A percentile compares a stretch with the other conserved stretches of the same genome.
Evolutionary conservation across 306 rosid species (phyloP).

Genomic region (Argentina anserina): DNA sequence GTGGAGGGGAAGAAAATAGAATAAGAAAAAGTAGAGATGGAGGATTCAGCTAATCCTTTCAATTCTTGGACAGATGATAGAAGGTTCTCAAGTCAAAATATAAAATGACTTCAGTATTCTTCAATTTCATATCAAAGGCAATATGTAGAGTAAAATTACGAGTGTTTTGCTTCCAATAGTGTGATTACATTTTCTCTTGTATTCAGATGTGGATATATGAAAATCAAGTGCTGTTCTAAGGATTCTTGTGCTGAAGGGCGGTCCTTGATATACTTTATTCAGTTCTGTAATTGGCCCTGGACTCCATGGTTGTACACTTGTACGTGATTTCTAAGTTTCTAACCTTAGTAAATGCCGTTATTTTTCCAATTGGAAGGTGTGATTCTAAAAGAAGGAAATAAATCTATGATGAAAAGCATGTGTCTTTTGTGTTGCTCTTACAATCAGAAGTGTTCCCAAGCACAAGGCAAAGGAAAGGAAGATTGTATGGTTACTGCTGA

Average conservation of each 20-base stretch:
- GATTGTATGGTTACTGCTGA: slow-evolving; percentile 8
- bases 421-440: not conserved
- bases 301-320: not conserved
- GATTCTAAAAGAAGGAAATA: slow-evolving; percentile 5
- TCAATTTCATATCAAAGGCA: not conserved
- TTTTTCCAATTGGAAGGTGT: not conserved
- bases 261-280: not conserved
- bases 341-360: too few relatives aligned
- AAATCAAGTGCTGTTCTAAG: not conserved
- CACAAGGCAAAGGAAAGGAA: slow-evolving; percentile 8
- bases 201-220: not conserved
- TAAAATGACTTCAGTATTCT: not conserved
- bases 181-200: not conserved
- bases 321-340: not conserved
- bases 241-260: not conserved
- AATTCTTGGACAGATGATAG: not conserved
- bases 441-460: slow-evolving; percentile 12
- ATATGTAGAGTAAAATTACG: not conserved
- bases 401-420: not conserved
- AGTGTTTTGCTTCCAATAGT: not conserved
- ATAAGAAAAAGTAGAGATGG: too few relatives aligned
- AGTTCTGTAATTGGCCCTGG: too few relatives aligned
- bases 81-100: not conserved
- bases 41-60: not conserved
- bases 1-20: not conserved